Evolutionary conservation across 306 rosid genomes (phyloP), one percentile per base, ranked within the genome.

Genomic region (Fragaria iinumae): DNA sequence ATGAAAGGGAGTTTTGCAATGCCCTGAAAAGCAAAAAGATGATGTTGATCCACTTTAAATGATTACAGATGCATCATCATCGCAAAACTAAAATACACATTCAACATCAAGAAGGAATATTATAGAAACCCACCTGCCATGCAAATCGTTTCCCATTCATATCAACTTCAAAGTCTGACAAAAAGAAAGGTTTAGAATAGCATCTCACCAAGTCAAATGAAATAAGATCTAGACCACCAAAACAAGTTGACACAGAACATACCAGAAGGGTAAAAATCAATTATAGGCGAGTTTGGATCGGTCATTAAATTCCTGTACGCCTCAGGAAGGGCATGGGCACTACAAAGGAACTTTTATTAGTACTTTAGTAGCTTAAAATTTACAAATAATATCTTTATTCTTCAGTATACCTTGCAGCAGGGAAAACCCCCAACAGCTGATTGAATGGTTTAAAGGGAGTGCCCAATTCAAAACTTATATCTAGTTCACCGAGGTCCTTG

Each of bases 131-230:
- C 78, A 96, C 99, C 99, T 91, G 96, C 99, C 99, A 96, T 21
- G 98, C 85, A 83, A 6, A 96, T 69, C 99, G 96, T 88, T 92
- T 96, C 16, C 99, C 99, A 81, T 92, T 96, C 99, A 96, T 96
- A 87, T 96, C 99, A 83, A 96, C 99, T 69, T 96, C 98, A 84
- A 96, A 96, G 74, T 96, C 99, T 92, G 98, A 34, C 23, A 84
- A 72, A 36, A 80, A 38, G 45, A 74, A 81, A 41, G 75, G 84
- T 71, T 83, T 67, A 80, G 67, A 41, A 49, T 56, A 76, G 66
- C 11, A 53, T 63, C 39, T 69, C 39, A 67, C 14, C 59, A 65
- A 70, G 77, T 41, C 7, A 59, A 69, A 25, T 52, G 41, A 69
- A 74, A 14, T 27, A 68, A 29, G 8, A 39, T 70, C 32, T 27